Evolutionary conservation across 2,329 filamentous ascomycete genomes (phyloP), one percentile per base, ranked within the genome.

Genomic region (Aspergillus sp.): DNA sequence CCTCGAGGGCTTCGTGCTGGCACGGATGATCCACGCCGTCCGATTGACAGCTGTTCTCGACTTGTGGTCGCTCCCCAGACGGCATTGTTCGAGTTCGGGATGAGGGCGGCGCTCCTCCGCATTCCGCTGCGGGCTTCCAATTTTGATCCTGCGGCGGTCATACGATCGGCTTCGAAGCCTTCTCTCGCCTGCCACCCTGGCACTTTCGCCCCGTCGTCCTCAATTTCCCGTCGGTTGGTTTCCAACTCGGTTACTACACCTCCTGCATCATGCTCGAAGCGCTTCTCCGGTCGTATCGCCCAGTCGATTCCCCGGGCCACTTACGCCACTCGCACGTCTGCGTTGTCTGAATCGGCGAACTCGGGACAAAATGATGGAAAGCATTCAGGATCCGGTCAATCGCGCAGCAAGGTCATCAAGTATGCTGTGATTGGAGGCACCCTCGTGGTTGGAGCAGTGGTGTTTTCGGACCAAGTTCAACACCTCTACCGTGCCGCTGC

Each of bases 401-500:
- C 67, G 27, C 66, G 63, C 36, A 69, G 67, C 36, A 75, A 64
- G 53, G 59, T 61, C 21, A 57, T 77, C 54, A 73, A 70, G 56
- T 73, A 75, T 64, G 70, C 72, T 44, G 63, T 75, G 25, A 65
- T 74, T 11, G 69, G 73, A 21, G 74, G 77, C 21, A 64, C 71
- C 17, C 51, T 83, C 15, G 76, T 77, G 32, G 76, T 78, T 7
- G 78, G 73, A 15, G 77, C 77, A 5, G 73, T 86, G 52, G 78
- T 81, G 8, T 81, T 86, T 66, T 83, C 79, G 49, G 84, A 88
- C 54, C 88, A 96, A 66, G 87, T 92, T 65, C 90, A 89, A 75
- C 88, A 91, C 79, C 83, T 84, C 36, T 94, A 91, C 72, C 86
- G 88, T 55, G 90, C 91, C 10, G 85, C 85, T 2, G 88, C 92